Evolutionary conservation across 345 rosid genomes (phyloP).

Genomic region (Salix arbutifolia): DNA sequence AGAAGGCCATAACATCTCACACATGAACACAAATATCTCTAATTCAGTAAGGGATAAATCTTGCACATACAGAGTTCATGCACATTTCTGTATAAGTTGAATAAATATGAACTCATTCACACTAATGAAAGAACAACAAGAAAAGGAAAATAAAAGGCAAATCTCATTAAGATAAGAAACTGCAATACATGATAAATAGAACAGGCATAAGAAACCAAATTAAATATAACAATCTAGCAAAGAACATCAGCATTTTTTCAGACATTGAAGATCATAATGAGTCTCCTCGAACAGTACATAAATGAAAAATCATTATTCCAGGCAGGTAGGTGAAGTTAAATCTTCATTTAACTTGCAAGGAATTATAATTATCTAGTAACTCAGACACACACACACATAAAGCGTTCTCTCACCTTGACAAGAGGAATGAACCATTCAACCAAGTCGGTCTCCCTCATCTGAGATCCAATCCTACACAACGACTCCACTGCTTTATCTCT

Average conservation of each 20-base stretch:
- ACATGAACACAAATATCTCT: neutral
- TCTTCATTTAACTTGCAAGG: neutral
- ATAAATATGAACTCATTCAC: neutral
- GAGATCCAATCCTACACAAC: slow-evolving; percentile 86
- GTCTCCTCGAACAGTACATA: neutral
- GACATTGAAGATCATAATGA: neutral
- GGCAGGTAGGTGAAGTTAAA: neutral
- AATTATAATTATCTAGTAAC: neutral
- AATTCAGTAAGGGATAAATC: neutral
- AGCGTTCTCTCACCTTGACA: slow-evolving; percentile 56
- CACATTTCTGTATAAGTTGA: neutral
- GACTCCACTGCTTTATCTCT: slow-evolving; percentile 90
- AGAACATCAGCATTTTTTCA: neutral
- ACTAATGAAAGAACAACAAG: neutral
- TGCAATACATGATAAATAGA: neutral
- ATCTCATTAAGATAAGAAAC: neutral
- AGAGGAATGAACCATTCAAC: slow-evolving; percentile 81
- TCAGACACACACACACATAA: neutral
- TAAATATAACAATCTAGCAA: neutral
- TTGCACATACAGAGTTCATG: neutral
- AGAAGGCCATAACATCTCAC: neutral
- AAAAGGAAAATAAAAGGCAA: neutral
- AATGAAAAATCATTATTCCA: neutral
- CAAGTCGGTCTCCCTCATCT: slow-evolving; percentile 83
- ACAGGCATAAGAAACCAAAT: neutral